Evolutionary conservation across 2,329 filamentous ascomycete genomes (phyloP), one percentile per base, ranked within the genome.

Genomic region (Exophiala dermatitidis): DNA sequence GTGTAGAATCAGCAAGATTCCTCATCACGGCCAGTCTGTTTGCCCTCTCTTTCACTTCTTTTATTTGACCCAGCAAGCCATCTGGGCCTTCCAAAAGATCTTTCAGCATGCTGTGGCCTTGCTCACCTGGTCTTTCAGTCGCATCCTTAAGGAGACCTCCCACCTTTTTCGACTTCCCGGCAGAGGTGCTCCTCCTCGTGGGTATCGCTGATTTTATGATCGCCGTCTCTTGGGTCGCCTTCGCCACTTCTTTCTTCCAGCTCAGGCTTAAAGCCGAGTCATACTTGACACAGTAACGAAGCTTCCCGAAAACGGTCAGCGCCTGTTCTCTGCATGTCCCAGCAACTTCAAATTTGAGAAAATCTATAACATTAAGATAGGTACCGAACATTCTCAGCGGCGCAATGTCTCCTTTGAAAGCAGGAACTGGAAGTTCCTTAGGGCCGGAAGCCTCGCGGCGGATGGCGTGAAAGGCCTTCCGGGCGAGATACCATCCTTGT

Each of bases 301-400:
- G 55, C 0, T 60, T 55, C 4, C 67, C 57, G 5, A 75, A 67
- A 2, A 67, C 58, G 4, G 44, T 55, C 0, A 72, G 56, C 1
- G 70, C 66, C 1, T 56, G 54, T 3, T 67, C 37, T 2, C 62
- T 66, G 40, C 69, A 66, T 0, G 55, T 54, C 6, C 59, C 53
- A 5, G 72, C 71, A 5, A 75, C 68, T 1, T 65, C 53, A 44
- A 76, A 76, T 36, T 68, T 71, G 7, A 77, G 62, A 50, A 69
- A 69, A 48, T 77, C 74, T 12, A 74, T 67, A 34, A 76, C 69
- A 41, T 74, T 72, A 1, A 58, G 46, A 28, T 36, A 43, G 3
- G 29, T 32, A 10, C 48, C 48, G 12, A 9, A 28, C 26, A 29
- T 34, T 30, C 68, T 68, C 32, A 71, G 62, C 31, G 30, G 44